Conservation (phyloP, 148 eudicot genomes). For the Beta vulgaris region DNA sequence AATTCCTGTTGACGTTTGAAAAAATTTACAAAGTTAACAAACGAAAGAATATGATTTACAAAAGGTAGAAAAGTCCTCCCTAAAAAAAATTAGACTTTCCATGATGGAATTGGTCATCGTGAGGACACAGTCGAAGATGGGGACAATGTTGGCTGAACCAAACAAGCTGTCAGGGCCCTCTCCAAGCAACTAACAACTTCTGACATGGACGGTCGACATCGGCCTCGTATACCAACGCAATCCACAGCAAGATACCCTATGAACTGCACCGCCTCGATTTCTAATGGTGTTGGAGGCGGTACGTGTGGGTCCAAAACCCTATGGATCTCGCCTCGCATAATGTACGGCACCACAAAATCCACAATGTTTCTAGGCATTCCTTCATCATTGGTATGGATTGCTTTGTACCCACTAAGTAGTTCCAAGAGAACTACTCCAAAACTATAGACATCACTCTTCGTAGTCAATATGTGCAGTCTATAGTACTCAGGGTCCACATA, state of each 20-base stretch:
- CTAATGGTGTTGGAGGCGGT: slow-evolving; percentile 73
- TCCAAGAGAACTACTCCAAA: slow-evolving; percentile 77
- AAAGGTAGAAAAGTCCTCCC: slow-evolving; percentile 20
- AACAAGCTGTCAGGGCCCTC: slow-evolving; percentile 54
- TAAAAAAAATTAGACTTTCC: not conserved
- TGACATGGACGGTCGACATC: slow-evolving; percentile 66
- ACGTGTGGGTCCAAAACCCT: slow-evolving; percentile 55
- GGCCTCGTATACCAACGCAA: slow-evolving; percentile 52
- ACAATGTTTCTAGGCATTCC: slow-evolving; percentile 78
- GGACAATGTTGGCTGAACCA: slow-evolving; percentile 39
- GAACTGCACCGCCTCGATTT: slow-evolving; percentile 66
- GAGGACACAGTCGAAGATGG: slow-evolving; percentile 39
- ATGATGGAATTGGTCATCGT: slow-evolving; percentile 19
- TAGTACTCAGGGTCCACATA: slow-evolving; percentile 89
- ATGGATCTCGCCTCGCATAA: slow-evolving; percentile 58
- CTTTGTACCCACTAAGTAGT: slow-evolving; percentile 59
- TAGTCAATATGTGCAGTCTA: slow-evolving; percentile 53
- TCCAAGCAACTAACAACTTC: slow-evolving; percentile 62
- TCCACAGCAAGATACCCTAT: slow-evolving; percentile 72
- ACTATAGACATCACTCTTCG: slow-evolving; percentile 78
- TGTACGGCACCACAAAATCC: slow-evolving; percentile 58
- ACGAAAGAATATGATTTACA: slow-evolving; percentile 28
- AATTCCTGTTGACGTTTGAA: not conserved
- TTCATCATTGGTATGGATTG: slow-evolving; percentile 60
- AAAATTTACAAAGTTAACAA: slow-evolving; percentile 5